Percentiles rank a stretch among this genome's conserved stretches.
Evolutionary conservation across 768 basidiomycete genomes (phyloP).

Genomic region (Punctularia strigosozonata): DNA sequence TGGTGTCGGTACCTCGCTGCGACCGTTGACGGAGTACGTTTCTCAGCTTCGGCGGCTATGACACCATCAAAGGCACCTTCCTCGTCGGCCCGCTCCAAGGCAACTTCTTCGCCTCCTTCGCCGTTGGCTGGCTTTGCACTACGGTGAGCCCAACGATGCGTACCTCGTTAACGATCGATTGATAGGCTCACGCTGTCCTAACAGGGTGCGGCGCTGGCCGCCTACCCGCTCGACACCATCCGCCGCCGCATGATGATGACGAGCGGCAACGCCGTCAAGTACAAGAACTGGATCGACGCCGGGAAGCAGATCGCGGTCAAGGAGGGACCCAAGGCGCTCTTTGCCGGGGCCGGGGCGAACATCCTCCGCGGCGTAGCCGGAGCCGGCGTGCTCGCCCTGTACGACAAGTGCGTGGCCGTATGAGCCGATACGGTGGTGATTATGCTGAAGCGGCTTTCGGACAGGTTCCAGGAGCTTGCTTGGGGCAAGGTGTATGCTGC

Average conservation of each 20-base stretch:
- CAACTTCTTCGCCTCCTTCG: conserved; percentile 28
- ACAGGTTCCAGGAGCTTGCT: conserved; percentile 30
- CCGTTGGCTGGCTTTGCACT: conserved; percentile 29
- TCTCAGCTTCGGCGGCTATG: conserved; percentile 31
- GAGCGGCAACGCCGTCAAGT: conserved; percentile 27
- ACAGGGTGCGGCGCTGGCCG: conserved; percentile 23
- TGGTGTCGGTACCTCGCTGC: neutral
- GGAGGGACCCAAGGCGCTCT: conserved; percentile 25
- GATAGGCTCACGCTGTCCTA: neutral
- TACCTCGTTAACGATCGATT: neutral
- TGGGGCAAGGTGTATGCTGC: conserved; percentile 41
- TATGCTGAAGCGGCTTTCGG: neutral
- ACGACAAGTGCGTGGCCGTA: conserved; percentile 34
- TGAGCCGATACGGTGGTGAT: neutral
- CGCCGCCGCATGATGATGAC: conserved; percentile 39
- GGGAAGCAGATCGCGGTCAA: conserved; percentile 26
- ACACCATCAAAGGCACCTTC: conserved; percentile 25
- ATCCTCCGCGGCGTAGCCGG: conserved; percentile 39
- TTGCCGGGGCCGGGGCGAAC: conserved; percentile 52
- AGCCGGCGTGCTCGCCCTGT: conserved; percentile 47
- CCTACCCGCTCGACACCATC: conserved; percentile 35
- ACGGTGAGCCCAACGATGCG: conserved; percentile 16
- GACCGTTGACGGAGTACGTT: neutral
- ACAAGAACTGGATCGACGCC: conserved; percentile 28
- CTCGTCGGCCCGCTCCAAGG: conserved; percentile 26